Conservation (phyloP, 768 basidiomycete species). For the Boletellus ananiceps region DNA sequence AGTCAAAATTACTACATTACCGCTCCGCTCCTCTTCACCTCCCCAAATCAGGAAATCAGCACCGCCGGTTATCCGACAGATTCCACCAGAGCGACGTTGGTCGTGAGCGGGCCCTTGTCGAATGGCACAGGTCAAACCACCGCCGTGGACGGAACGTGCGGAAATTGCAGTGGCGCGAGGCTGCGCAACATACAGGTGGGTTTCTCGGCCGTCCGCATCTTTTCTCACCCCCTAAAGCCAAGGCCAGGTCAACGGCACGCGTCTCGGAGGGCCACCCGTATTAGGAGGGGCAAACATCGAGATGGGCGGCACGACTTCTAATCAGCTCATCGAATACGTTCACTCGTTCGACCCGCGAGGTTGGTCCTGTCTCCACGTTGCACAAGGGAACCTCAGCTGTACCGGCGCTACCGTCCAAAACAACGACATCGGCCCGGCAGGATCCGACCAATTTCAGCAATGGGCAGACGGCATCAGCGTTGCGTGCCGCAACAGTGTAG, state of each 20-base stretch:
- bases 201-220: not conserved
- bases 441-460: conserved; percentile 56
- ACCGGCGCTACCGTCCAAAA: conserved; percentile 63
- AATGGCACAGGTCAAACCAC: conserved; percentile 67
- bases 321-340: conserved; percentile 75
- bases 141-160: conserved; percentile 66
- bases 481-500: conserved; percentile 55
- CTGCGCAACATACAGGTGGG: conserved; percentile 69
- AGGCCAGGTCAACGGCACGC: conserved; percentile 66
- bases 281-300: conserved; percentile 76
- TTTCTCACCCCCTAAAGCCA: not conserved
- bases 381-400: conserved; percentile 65
- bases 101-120: conserved; percentile 59
- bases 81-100: conserved; percentile 60
- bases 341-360: conserved; percentile 70
- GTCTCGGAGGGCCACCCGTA: conserved; percentile 48
- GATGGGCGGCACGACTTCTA: conserved; percentile 70
- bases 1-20: conserved; percentile 56
- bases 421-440: conserved; percentile 82
- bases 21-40: conserved; percentile 61
- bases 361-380: conserved; percentile 81
- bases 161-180: conserved; percentile 52
- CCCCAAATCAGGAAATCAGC: conserved; percentile 74
- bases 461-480: conserved; percentile 85
- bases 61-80: conserved; percentile 73